phyloP scores from a whole-genome alignment of 1,139 yeast species.

The Hyphopichia wangnamkhiaoensis region DNA sequence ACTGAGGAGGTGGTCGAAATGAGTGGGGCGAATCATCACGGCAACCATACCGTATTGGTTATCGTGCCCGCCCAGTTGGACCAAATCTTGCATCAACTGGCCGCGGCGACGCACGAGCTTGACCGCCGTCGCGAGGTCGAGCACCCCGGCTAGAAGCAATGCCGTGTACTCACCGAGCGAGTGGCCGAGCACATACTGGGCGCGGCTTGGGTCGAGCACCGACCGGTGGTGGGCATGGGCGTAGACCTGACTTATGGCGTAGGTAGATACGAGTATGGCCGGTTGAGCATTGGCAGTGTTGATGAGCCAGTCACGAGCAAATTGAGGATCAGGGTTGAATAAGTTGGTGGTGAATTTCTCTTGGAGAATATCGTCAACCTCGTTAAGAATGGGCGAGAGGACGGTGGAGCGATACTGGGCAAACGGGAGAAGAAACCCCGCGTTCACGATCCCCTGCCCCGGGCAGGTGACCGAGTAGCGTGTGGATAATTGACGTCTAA shows the following conservation, averaged over 20 bases:
- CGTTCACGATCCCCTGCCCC: conserved; percentile 41
- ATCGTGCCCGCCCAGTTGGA: conserved; percentile 11
- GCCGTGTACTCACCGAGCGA: conserved; percentile 64
- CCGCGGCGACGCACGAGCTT: conserved; percentile 54
- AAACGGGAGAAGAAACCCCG: conserved; percentile 30
- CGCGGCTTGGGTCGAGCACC: conserved; percentile 21
- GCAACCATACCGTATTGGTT: conserved; percentile 43
- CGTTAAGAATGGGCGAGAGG: conserved; percentile 28
- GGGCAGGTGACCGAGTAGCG: conserved; percentile 38
- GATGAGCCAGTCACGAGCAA: conserved; percentile 20
- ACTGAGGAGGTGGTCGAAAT: conserved; percentile 19
- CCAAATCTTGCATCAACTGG: conserved; percentile 44
- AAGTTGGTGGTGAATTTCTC: conserved; percentile 40
- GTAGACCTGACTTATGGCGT: conserved; percentile 27
- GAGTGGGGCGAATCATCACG: conserved; percentile 24
- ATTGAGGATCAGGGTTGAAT: conserved; percentile 12
- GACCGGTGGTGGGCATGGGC: conserved; percentile 8
- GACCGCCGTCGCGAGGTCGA: conserved; percentile 45
- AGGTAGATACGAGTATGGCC: conserved; percentile 53
- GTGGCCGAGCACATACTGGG: conserved; percentile 50
- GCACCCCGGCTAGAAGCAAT: conserved; percentile 39
- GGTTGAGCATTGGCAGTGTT: conserved; percentile 63
- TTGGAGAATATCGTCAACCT: conserved; percentile 66
- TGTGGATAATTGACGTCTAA: too few relatives aligned
- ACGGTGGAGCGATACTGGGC: conserved; percentile 12